Evolutionary conservation across 2,329 filamentous ascomycete species (phyloP), one percentile per base, ranked within the genome.

Genomic region (Botrytis squamosa): DNA sequence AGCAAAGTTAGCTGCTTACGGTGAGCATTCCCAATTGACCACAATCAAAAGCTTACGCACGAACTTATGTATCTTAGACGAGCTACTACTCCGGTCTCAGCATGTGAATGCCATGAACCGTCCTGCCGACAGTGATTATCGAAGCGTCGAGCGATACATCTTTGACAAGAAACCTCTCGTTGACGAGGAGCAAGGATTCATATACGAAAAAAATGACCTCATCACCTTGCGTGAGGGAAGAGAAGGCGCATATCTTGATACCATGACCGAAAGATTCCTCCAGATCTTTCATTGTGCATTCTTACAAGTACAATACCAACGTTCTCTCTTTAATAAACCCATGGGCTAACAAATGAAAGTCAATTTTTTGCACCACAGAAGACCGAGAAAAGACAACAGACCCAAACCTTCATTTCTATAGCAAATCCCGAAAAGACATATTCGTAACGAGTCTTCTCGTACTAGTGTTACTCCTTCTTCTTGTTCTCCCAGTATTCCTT

Each of bases 221-320:
- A 78, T 85, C 16, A 83, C 83, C 0, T 75, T 85, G 0, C 75
- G 82, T 6, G 77, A 81, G 3, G 82, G 83, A 0, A 75, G 83
- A 70, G 83, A 84, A 49, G 79, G 81, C 73, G 83, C 83, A 5
- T 83, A 81, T 81, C 78, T 85, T 0, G 84, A 85, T 70, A 76
- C 76, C 3, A 60, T 72, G 0, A 78, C 84, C 8, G 83, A 84
- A 69, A 78, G 67, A 7, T 40, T 78, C 4, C 72, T 80, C 42
- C 73, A 77, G 46, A 63, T 73, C 4, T 77, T 77, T 36, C 73
- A 72, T 44, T 72, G 75, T 16, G 16, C 49, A 12, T 36, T 70
- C 8, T 63, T 76, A 18, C 65, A 67, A 59, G 70, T 70, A 52
- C 16, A 59, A 22, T 5, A 33, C 2, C 14, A 22, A 33, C 4